Evolutionary conservation across 371 early-diverging fungal genomes (phyloP).

Genomic region (Mortierella sp.): DNA sequence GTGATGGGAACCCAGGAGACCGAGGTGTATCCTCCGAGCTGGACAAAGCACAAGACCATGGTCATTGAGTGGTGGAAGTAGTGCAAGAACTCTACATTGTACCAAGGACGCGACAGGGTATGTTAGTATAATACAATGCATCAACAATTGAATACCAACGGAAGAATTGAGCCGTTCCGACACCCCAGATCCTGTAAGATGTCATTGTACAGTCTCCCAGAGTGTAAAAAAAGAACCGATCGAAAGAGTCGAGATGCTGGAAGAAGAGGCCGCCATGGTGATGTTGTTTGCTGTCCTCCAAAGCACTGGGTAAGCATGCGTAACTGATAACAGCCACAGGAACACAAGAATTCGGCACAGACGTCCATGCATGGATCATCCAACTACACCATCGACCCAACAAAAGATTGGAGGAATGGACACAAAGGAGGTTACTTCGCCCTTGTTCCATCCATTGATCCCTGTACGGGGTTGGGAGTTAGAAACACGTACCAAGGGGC

Average conservation of each 20-base stretch:
- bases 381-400: not conserved
- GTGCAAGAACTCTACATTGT: constrained; percentile 80
- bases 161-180: too few species aligned
- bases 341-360: too few species aligned
- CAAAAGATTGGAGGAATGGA: not conserved
- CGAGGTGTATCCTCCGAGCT: constrained; percentile 82
- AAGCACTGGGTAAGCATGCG: too few species aligned
- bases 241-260: too few species aligned
- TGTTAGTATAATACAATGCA: constrained; percentile 1
- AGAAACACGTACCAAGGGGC: constrained; percentile 61
- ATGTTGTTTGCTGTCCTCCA: too few species aligned
- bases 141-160: too few species aligned
- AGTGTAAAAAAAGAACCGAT: too few species aligned
- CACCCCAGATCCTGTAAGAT: not conserved
- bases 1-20: constrained; percentile 85
- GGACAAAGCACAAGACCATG: constrained; percentile 87
- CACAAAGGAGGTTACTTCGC: not conserved
- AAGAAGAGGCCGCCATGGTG: too few species aligned
- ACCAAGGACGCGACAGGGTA: not conserved
- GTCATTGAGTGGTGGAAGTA: constrained; percentile 94
- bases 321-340: too few species aligned
- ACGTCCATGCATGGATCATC: too few species aligned
- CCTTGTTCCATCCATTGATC: not conserved
- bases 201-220: too few species aligned
- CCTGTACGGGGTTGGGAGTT: not conserved